Evolutionary conservation across 2,329 filamentous ascomycete species (phyloP), one percentile per base, ranked within the genome.

Genomic region (Phialemonium atrogriseum): DNA sequence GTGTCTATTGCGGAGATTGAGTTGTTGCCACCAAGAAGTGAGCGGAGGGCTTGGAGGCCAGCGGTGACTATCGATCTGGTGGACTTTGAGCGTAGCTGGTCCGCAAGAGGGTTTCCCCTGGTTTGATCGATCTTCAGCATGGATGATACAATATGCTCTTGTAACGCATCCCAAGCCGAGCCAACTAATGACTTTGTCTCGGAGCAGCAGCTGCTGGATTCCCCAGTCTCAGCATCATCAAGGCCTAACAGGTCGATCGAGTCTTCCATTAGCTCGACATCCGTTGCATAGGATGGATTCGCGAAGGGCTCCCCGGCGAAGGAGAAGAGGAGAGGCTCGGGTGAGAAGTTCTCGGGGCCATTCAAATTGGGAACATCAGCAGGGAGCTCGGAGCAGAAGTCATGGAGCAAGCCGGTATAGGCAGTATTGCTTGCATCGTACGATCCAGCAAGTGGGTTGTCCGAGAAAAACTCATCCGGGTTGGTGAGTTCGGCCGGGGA

Each of bases 101-200:
- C 43, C 15, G 58, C 62, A 8, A 73, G 46, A 11, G 52, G 41
- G 33, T 68, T 73, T 15, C 56, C 51, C 10, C 44, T 42, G 16
- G 65, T 37, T 15, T 54, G 42, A 11, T 51, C 47, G 9, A 71
- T 49, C 39, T 67, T 72, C 19, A 49, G 35, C 37, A 60, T 46
- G 1, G 70, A 71, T 2, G 51, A 58, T 7, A 54, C 46, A 18
- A 71, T 49, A 33, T 72, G 68, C 38, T 64, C 51, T 21, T 61
- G 50, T 15, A 74, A 47, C 5, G 61, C 47, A 30, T 64, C 60
- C 59, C 61, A 69, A 4, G 58, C 56, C 7, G 60, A 55, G 5
- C 43, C 48, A n/a, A 69, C 53, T 4, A 73, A 46, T 3, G 56
- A 48, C 40, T 55, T 53, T 12, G 52, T 45, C 33, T 57, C 59